Evolutionary conservation across 2,329 filamentous ascomycete species (phyloP), one percentile per base, ranked within the genome.

Genomic region (Aspergillus aculeatinus): DNA sequence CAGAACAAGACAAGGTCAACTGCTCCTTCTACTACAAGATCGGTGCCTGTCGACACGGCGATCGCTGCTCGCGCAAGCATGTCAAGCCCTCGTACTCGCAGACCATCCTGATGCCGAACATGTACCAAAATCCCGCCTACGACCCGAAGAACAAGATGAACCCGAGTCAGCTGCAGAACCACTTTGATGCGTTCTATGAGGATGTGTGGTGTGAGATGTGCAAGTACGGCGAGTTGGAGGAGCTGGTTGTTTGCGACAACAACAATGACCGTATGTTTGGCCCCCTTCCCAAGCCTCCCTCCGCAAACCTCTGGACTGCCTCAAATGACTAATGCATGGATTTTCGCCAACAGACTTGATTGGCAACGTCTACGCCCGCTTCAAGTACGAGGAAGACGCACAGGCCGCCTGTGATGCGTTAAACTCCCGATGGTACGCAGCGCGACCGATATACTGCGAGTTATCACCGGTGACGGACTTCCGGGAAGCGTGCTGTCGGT

Each of bases 21-120:
- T 97, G 95, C 86, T 95, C 90, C 60, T 99, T 99, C 87, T 99
- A 99, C 87, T 93, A 97, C 90, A 99, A 99, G 83, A 99, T 99
- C 79, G 95, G 95, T 76, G 95, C 95, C 57, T 99, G 95, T 83
- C 89, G 95, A 64, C 95, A 99, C 84, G 95, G 95, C 75, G 95
- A 99, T 81, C 91, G 95, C 74, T 99, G 95, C 85, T 96, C 91
- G 63, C 89, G 95, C 71, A 99, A 99, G 80, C 95, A 99, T 80
- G 95, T 99, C 83, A 99, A 99, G 82, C 95, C 95, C 1, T 96
- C 92, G 23, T 99, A 99, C 86, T 90, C 87, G 65, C 95, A 99
- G 80, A 99, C 95, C 21, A 93, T 99, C 78, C 89, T 99, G 68
- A 92, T 99, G 76, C 95, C 95, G 51, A 97, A 96, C 79, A 90